phyloP scores from a whole-genome alignment of 2,329 filamentous ascomycete genomes.

The Beauveria sp. region DNA sequence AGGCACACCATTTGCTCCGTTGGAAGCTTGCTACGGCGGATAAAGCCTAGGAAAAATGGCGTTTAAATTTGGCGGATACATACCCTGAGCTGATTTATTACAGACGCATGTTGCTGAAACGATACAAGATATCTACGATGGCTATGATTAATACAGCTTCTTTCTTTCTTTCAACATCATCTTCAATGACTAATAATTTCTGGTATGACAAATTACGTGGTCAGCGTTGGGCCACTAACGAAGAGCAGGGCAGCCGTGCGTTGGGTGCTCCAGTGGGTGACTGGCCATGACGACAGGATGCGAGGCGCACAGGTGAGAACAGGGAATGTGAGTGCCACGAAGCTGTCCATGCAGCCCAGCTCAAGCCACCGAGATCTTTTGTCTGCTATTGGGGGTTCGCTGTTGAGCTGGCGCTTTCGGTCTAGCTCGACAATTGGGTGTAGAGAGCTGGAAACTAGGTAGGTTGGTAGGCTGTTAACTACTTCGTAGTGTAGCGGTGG shows the following conservation, averaged over 20 bases:
- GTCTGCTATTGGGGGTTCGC: too few species aligned
- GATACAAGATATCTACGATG: constrained; percentile 2
- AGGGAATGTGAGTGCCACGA: background rate
- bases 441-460: too few species aligned
- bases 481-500: too few species aligned
- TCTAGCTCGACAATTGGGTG: too few species aligned
- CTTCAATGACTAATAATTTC: background rate
- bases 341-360: background rate
- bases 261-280: too few species aligned
- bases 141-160: background rate
- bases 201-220: background rate
- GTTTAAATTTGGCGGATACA: constrained; percentile 6
- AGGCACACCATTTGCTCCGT: background rate
- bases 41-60: background rate
- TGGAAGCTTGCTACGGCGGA: background rate
- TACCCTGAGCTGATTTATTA: constrained; percentile 2
- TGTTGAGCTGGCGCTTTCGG: too few species aligned
- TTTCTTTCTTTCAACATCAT: background rate
- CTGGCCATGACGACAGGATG: constrained; percentile 2
- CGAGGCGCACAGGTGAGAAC: background rate
- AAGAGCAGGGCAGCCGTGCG: background rate
- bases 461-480: too few species aligned
- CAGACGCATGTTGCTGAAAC: constrained; percentile 4
- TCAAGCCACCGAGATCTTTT: too few species aligned
- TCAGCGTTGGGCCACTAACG: background rate